A percentile compares a stretch with the other conserved stretches of the same genome.
These are phyloP conservation scores for Astrocystis sublimbata DNA, from an alignment of 495 filamentous ascomycete genomes.

Conservation along the genomic window DNA sequence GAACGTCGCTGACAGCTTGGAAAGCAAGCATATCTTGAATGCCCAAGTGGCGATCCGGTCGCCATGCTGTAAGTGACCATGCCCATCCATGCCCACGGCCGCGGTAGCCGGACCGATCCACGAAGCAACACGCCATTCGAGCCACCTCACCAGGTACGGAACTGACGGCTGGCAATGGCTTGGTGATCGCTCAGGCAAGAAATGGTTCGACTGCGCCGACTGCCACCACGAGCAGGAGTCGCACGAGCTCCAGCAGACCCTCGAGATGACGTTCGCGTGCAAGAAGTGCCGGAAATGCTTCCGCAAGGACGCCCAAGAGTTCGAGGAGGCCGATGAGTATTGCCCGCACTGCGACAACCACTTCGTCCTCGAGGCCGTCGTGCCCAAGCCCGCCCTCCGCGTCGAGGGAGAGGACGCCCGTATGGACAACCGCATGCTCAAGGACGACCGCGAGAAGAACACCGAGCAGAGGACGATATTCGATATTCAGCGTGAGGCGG, in stretches of 20 bases:
- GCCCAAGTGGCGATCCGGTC: constrained; percentile 95
- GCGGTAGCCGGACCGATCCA: background rate
- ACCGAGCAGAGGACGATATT: constrained; percentile 67
- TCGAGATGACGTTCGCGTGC: constrained; percentile 93
- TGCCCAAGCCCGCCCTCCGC: constrained; percentile 74
- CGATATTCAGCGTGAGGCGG: constrained; percentile 66
- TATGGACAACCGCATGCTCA: constrained; percentile 84
- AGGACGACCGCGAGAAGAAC: constrained; percentile 78
- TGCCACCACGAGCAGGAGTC: constrained; percentile 82
- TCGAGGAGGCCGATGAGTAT: constrained; percentile 97
- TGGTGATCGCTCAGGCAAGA: constrained; percentile 59
- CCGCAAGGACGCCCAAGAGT: constrained; percentile 86
- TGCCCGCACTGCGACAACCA: constrained; percentile 99
- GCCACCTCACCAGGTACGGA: background rate
- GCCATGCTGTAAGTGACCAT: constrained; percentile 74
- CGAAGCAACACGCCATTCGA: background rate
- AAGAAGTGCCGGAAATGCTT: constrained; percentile 99
- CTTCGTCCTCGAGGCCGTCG: constrained; percentile 85
- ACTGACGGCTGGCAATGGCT: too few species aligned
- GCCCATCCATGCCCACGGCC: background rate
- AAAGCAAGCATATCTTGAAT: constrained; percentile 93
- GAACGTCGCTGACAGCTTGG: constrained; percentile 12
- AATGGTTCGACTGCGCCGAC: constrained; percentile 98
- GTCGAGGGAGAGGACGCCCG: constrained; percentile 90
- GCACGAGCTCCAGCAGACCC: constrained; percentile 71